Percentiles rank a stretch among this genome's conserved stretches.
Conservation (phyloP, 2,329 filamentous ascomycete genomes). For the Trichophyton schoenleinii region DNA sequence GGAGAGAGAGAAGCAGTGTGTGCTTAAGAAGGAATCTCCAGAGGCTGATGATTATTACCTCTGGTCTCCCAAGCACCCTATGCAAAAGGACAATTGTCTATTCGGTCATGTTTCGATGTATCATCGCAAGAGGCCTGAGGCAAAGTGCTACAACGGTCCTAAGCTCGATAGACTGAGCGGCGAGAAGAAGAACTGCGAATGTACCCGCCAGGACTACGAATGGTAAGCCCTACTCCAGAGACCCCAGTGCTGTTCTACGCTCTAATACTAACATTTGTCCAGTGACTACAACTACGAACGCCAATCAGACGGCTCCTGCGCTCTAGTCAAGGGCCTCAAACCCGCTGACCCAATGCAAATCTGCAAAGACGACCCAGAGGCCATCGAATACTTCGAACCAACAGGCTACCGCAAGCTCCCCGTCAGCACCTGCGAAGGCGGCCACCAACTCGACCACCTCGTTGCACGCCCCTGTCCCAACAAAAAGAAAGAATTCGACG, state of each 20-base stretch:
- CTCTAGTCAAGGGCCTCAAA: conserved; percentile 58
- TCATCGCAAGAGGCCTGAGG: conserved; percentile 71
- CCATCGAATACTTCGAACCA: conserved; percentile 66
- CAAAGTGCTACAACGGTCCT: conserved; percentile 69
- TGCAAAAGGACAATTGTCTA: conserved; percentile 65
- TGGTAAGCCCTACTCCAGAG: conserved; percentile 48
- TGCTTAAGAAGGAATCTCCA: conserved; percentile 49
- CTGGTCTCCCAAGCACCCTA: conserved; percentile 78
- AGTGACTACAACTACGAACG: conserved; percentile 92
- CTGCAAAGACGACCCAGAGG: conserved; percentile 53
- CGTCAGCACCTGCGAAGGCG: conserved; percentile 72
- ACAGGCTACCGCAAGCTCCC: conserved; percentile 85
- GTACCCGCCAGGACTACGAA: conserved; percentile 77
- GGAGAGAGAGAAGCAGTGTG: conserved; percentile 52
- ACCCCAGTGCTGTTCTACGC: too few species aligned
- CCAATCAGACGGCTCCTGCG: conserved; percentile 62
- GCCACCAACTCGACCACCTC: conserved; percentile 59
- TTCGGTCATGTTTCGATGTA: conserved; percentile 88
- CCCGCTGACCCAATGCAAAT: conserved; percentile 48
- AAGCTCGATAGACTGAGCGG: conserved; percentile 58
- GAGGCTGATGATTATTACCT: conserved; percentile 61
- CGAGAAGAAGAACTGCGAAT: conserved; percentile 63
- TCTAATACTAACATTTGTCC: conserved; percentile 3
- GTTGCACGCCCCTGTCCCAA: conserved; percentile 55
- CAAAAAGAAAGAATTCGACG: conserved; percentile 69